phyloP scores from a whole-genome alignment of 106 monocot genomes.

The Dioscorea zingiberensis region DNA sequence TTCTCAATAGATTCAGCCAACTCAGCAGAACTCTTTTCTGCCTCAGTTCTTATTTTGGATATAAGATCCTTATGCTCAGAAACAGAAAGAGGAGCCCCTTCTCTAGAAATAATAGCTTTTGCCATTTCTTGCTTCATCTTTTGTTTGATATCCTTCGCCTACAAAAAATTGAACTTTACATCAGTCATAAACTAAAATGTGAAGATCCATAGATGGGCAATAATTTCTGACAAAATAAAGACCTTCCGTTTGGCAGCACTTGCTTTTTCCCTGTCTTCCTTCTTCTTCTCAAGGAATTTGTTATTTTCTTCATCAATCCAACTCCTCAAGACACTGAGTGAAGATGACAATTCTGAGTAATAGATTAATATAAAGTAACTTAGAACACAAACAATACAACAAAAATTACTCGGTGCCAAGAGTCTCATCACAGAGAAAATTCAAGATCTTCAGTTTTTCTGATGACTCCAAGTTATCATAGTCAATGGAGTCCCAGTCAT shows the following conservation, averaged over 20 bases:
- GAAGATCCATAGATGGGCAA: not conserved
- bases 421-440: slow-evolving; percentile 79
- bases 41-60: slow-evolving; percentile 34
- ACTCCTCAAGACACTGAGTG: slow-evolving; percentile 39
- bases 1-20: slow-evolving; percentile 24
- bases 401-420: slow-evolving; percentile 58
- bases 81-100: slow-evolving; percentile 25
- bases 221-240: not conserved
- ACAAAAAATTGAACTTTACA: slow-evolving; percentile 7
- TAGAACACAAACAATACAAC: too few relatives aligned
- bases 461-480: slow-evolving; percentile 47
- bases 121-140: slow-evolving; percentile 52
- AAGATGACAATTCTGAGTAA: slow-evolving; percentile 2
- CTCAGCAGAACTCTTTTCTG: slow-evolving; percentile 44
- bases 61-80: slow-evolving; percentile 36
- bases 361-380: not conserved
- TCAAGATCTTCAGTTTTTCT: slow-evolving; percentile 49
- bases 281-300: slow-evolving; percentile 38
- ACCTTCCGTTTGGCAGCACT: slow-evolving; percentile 56
- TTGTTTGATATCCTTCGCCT: slow-evolving; percentile 60
- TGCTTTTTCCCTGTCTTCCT: slow-evolving; percentile 34
- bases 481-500: slow-evolving; percentile 19
- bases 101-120: slow-evolving; percentile 37
- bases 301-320: slow-evolving; percentile 48
- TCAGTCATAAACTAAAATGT: not conserved